A percentile compares a stretch with the other conserved stretches of the same genome.
These are phyloP conservation scores for Babesia ovis DNA, from an alignment of 169 alveolate genomes.

Conservation along the genomic window DNA sequence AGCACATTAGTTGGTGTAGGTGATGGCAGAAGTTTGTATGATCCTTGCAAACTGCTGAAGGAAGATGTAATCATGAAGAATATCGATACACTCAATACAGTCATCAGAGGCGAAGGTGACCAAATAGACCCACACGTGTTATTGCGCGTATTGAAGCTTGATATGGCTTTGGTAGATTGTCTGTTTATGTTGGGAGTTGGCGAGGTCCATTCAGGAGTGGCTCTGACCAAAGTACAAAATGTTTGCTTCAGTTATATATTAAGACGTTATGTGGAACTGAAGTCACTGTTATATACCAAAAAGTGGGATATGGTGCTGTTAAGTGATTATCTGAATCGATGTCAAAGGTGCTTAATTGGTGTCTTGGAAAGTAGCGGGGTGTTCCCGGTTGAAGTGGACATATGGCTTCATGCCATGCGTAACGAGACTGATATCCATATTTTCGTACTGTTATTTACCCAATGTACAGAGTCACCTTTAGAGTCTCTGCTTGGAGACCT, in stretches of 20 bases:
- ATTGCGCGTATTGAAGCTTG: neutral
- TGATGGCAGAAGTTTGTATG: conserved; percentile 33
- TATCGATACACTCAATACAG: neutral
- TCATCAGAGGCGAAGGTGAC: neutral
- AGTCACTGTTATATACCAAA: neutral
- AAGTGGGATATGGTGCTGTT: neutral
- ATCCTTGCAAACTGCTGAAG: conserved; percentile 35
- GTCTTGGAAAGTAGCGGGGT: conserved; percentile 11
- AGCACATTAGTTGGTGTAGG: conserved; percentile 9
- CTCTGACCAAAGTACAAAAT: conserved; percentile 28
- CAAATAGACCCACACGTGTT: neutral
- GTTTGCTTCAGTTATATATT: conserved; percentile 6
- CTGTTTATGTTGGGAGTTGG: conserved; percentile 23
- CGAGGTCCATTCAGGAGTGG: conserved; percentile 20
- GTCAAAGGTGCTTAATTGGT: neutral
- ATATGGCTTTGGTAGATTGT: conserved; percentile 26
- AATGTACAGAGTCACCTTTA: conserved; percentile 4
- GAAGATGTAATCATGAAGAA: conserved; percentile 18
- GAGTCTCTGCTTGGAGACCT: conserved; percentile 26
- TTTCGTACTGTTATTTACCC: conserved; percentile 22
- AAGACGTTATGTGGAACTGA: conserved; percentile 16
- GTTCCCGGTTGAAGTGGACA: neutral
- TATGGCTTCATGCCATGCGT: conserved; percentile 2
- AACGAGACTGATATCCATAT: neutral
- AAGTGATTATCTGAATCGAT: neutral